Conservation (phyloP, 495 filamentous ascomycete genomes). For the Parmelia sp. region DNA sequence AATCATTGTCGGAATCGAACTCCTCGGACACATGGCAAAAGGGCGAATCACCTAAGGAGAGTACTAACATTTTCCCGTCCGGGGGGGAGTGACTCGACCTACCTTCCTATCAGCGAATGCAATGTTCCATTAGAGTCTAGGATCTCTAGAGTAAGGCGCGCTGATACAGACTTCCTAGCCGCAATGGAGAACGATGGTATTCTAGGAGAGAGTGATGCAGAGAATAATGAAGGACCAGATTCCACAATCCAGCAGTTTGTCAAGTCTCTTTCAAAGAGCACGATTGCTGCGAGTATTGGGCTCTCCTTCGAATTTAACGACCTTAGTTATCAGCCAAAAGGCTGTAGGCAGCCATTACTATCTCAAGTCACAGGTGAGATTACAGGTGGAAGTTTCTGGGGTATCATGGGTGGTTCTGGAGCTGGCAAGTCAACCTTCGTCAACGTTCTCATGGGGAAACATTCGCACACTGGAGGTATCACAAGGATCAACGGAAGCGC, state of each 20-base stretch:
- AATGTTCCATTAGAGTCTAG: constrained; percentile 16
- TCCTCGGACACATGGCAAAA: constrained; percentile 14
- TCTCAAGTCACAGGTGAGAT: constrained; percentile 47
- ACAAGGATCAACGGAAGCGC: constrained; percentile 45
- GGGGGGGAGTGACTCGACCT: not conserved
- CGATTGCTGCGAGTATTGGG: constrained; percentile 43
- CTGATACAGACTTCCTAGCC: constrained; percentile 2
- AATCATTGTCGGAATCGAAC: constrained; percentile 25
- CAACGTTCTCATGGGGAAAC: constrained; percentile 49
- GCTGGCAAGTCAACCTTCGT: constrained; percentile 48
- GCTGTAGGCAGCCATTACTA: constrained; percentile 38
- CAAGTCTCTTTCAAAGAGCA: constrained; percentile 44
- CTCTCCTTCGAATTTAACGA: constrained; percentile 45
- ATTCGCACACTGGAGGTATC: constrained; percentile 36
- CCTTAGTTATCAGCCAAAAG: constrained; percentile 41
- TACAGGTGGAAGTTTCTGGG: constrained; percentile 43
- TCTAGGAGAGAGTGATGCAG: constrained; percentile 36
- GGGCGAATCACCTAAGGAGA: constrained; percentile 6
- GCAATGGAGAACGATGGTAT: constrained; percentile 17
- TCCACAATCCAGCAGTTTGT: constrained; percentile 43
- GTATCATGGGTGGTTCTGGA: constrained; percentile 46
- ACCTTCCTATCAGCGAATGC: constrained; percentile 21
- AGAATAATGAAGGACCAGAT: constrained; percentile 29
- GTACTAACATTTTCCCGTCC: not conserved
- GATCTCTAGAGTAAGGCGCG: constrained; percentile 5